phyloP scores from a whole-genome alignment of 495 filamentous ascomycete genomes.

The Lophium mytilinum region DNA sequence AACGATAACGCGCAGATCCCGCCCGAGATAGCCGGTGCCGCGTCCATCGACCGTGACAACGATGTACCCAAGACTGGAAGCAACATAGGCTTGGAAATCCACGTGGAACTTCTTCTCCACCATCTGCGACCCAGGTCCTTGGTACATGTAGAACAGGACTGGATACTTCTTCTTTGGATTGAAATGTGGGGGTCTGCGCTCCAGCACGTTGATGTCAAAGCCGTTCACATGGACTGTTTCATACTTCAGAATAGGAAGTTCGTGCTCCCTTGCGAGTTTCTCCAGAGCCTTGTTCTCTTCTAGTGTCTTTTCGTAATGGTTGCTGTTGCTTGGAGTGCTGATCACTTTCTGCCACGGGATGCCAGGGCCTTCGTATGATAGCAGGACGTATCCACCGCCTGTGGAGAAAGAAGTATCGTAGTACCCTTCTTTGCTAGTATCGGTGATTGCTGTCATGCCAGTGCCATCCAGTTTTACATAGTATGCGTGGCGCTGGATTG shows the following conservation, averaged over 20 bases:
- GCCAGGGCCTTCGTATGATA: constrained; percentile 74
- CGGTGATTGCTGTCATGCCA: constrained; percentile 59
- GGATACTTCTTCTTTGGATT: constrained; percentile 79
- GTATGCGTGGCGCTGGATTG: constrained; percentile 86
- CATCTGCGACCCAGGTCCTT: constrained; percentile 79
- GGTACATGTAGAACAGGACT: constrained; percentile 88
- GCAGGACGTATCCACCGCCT: constrained; percentile 67
- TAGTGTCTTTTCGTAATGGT: constrained; percentile 56
- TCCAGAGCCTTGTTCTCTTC: constrained; percentile 69
- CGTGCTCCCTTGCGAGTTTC: constrained; percentile 61
- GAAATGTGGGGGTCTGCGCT: constrained; percentile 87
- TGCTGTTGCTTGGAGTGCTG: constrained; percentile 63
- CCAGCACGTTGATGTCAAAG: constrained; percentile 73
- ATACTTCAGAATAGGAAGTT: constrained; percentile 79
- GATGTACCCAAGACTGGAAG: constrained; percentile 81
- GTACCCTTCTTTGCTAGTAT: constrained; percentile 71
- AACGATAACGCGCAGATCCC: constrained; percentile 70
- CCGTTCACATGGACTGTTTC: constrained; percentile 76
- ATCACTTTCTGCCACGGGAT: constrained; percentile 91
- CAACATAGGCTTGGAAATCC: constrained; percentile 86
- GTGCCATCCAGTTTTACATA: constrained; percentile 76
- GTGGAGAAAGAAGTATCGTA: constrained; percentile 81
- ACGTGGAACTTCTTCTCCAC: constrained; percentile 76
- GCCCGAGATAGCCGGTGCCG: constrained; percentile 85
- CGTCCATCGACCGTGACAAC: constrained; percentile 92